Evolutionary conservation across 768 basidiomycete species (phyloP).

Genomic region (Hypholoma fasciculare): DNA sequence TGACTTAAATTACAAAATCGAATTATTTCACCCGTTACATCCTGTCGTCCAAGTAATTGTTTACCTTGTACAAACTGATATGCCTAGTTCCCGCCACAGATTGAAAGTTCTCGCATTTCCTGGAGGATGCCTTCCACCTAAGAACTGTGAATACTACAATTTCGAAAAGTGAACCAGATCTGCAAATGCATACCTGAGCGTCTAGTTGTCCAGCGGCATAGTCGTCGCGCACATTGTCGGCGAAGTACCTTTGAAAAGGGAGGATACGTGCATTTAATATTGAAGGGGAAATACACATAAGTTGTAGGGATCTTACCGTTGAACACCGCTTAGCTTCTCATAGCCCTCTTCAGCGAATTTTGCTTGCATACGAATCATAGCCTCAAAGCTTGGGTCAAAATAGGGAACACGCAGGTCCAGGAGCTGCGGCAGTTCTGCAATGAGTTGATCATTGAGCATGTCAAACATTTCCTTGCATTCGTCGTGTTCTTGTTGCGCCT

Average conservation of each 20-base stretch:
- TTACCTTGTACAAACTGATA: not conserved
- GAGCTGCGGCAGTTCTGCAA: slow-evolving; percentile 86
- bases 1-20: too few species aligned
- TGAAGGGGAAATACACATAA: not conserved
- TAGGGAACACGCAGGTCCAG: slow-evolving; percentile 96
- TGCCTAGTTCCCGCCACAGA: slow-evolving; percentile 70
- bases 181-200: slow-evolving; percentile 62
- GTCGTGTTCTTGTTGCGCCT: slow-evolving; percentile 96
- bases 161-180: not conserved
- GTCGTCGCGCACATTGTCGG: slow-evolving; percentile 89
- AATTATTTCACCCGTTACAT: too few species aligned
- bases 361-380: slow-evolving; percentile 97
- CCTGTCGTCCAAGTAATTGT: too few species aligned
- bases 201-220: slow-evolving; percentile 97
- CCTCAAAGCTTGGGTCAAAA: slow-evolving; percentile 98
- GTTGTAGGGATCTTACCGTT: slow-evolving; percentile 52
- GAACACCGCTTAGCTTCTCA: slow-evolving; percentile 93
- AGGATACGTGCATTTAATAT: not conserved
- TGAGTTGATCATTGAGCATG: slow-evolving; percentile 88
- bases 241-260: slow-evolving; percentile 66
- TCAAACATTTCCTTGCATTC: slow-evolving; percentile 95
- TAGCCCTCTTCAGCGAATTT: slow-evolving; percentile 99
- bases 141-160: slow-evolving; percentile 1
- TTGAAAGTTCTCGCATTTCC: slow-evolving; percentile 95
- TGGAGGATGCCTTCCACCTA: slow-evolving; percentile 96